A percentile compares a stretch with the other conserved stretches of the same genome.
Conservation (phyloP, 768 basidiomycete species). For the Amyloporia xantha region DNA sequence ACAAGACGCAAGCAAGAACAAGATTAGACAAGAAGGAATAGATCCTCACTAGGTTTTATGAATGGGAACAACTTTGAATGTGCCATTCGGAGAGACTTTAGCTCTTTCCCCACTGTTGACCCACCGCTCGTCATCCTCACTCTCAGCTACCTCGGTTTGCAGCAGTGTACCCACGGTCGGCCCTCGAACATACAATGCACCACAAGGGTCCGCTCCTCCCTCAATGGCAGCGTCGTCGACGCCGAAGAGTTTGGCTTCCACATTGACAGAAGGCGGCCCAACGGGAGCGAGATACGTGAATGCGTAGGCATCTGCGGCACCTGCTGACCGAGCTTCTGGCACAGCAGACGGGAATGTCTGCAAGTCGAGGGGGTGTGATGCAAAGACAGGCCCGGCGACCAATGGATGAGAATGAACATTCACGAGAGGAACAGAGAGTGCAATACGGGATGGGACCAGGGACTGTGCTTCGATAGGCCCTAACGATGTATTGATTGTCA, state of each 20-base stretch:
- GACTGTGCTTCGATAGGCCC: constrained; percentile 43
- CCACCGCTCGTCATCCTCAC: constrained; percentile 23
- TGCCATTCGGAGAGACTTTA: constrained; percentile 29
- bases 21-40: no score
- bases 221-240: constrained; percentile 64
- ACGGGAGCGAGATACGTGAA: constrained; percentile 43
- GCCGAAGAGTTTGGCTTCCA: constrained; percentile 74
- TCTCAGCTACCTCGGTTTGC: constrained; percentile 34
- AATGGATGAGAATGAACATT: constrained; percentile 54
- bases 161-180: constrained; percentile 61
- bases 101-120: constrained; percentile 25
- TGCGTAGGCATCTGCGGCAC: constrained; percentile 25
- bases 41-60: neutral
- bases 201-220: constrained; percentile 57
- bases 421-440: constrained; percentile 72
- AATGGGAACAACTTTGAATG: constrained; percentile 24
- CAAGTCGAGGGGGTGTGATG: constrained; percentile 79
- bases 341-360: constrained; percentile 54
- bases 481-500: no score
- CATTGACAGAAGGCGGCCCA: constrained; percentile 80
- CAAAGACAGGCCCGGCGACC: constrained; percentile 72
- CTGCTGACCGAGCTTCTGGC: neutral
- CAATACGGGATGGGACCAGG: constrained; percentile 61
- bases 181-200: constrained; percentile 58
- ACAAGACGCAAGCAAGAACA: no score